Conservation (phyloP, 1,284 basidiomycete species). For the Tylopilus sp. region DNA sequence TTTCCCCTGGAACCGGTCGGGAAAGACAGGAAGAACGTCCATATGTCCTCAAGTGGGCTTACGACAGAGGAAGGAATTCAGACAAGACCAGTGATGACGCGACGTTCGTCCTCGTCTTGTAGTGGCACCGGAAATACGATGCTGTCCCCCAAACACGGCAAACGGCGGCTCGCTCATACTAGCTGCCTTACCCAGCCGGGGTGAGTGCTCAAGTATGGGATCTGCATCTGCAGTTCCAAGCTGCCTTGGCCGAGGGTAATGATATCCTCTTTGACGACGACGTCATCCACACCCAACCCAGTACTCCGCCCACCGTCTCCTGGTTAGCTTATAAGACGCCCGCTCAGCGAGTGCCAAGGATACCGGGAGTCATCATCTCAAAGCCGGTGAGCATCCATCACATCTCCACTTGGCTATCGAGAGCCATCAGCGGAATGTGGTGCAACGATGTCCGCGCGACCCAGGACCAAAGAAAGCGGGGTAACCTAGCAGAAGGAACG, state of each 20-base stretch:
- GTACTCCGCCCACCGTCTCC: slow-evolving; percentile 39
- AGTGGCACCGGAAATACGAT: not conserved
- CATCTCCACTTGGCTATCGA: slow-evolving; percentile 47
- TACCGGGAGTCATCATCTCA: slow-evolving; percentile 49
- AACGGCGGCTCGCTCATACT: no score
- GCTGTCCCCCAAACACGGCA: no score
- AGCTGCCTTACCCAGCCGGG: no score
- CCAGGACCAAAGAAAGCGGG: slow-evolving; percentile 38
- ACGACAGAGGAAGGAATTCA: not conserved
- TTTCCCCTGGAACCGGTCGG: no score
- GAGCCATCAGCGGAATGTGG: slow-evolving; percentile 47
- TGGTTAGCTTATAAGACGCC: slow-evolving; percentile 31
- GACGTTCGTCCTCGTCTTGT: not conserved
- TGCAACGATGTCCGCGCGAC: slow-evolving; percentile 47
- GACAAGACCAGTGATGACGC: no score
- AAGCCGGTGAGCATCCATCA: slow-evolving; percentile 47
- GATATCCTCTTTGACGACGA: no score
- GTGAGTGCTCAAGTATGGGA: no score
- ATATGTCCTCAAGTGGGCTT: not conserved
- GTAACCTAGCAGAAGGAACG: not conserved
- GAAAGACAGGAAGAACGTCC: not conserved
- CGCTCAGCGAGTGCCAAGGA: slow-evolving; percentile 50
- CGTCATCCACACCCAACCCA: slow-evolving; percentile 44
- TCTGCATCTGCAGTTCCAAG: no score
- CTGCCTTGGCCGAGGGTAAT: no score